Evolutionary conservation across 495 filamentous ascomycete species (phyloP), one percentile per base, ranked within the genome.

Genomic region (Lichenothelia convexa): DNA sequence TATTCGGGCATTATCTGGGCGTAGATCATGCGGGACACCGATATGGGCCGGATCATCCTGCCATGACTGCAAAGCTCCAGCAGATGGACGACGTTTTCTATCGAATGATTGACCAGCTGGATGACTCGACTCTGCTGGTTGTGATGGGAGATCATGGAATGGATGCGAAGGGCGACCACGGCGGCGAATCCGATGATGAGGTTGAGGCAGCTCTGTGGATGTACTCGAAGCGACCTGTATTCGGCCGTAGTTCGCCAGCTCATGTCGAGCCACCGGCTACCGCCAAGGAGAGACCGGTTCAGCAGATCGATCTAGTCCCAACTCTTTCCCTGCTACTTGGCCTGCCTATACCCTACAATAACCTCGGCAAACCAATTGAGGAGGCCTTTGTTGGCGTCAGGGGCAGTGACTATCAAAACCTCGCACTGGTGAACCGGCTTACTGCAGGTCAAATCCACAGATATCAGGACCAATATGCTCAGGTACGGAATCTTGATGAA

Each of bases 121-220:
- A 93, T 46, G 80, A 93, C 29, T 58, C 80, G 21, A 95, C 89
- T 2, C 58, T 97, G 19, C 60, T 97, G 32, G 76, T 97, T 12
- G 80, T 95, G 12, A 93, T 97, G 82, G 89, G 89, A 7, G 89
- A 97, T 53, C 89, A 97, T 54, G 89, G 89, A 6, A 97, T 97
- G 89, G 89, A 97, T 57, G 61, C 67, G 18, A 97, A 97, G 59
- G 89, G 89, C 5, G 89, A 97, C 48, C 89, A 97, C 48, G 89
- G 89, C 29, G 89, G 89, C 30, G 89, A 97, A 57, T 93, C 85
- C 9, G 77, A 91, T 47, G 84, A 92, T 30, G 89, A 97, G 49
- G 70, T 97, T 19, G 72, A 95, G 55, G 85, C 89, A 40, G 89
- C 91, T 1, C 51, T 97, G 34, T 97, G 91, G 89, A 87, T 97